Conservation (phyloP, 768 basidiomycete species). For the Trametes cubensis region DNA sequence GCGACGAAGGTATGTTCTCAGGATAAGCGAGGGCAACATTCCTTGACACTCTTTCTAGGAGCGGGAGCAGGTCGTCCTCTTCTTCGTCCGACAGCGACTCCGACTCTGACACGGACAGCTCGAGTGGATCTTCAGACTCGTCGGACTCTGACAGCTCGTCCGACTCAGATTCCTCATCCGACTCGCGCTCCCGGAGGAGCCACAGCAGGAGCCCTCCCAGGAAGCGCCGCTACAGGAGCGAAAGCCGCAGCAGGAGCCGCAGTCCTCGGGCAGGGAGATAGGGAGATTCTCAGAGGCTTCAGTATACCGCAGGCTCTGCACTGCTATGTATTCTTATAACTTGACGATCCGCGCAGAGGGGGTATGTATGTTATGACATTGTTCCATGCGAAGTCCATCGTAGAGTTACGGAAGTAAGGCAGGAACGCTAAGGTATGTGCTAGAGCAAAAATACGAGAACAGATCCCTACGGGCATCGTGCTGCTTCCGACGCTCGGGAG, state of each 20-base stretch:
- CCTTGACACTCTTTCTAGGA: neutral
- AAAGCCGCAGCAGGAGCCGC: constrained; percentile 22
- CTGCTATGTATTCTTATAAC: neutral
- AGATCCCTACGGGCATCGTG: constrained; percentile 14
- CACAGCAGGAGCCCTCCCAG: constrained; percentile 17
- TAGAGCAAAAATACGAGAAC: neutral
- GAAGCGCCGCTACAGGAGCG: constrained; percentile 27
- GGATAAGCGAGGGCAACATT: neutral
- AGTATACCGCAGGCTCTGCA: neutral
- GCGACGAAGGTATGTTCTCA: constrained; percentile 36
- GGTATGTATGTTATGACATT: constrained; percentile 20
- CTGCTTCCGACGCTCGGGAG: constrained; percentile 58
- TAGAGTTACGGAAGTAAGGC: neutral
- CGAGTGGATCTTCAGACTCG: constrained; percentile 35
- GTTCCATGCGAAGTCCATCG: constrained; percentile 8
- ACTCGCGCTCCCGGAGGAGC: constrained; percentile 42
- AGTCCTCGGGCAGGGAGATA: constrained; percentile 21
- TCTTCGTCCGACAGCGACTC: constrained; percentile 25
- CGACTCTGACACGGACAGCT: constrained; percentile 25
- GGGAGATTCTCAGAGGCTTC: neutral
- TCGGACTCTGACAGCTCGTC: constrained; percentile 42
- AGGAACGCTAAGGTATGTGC: neutral
- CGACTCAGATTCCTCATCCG: constrained; percentile 44
- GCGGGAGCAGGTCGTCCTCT: constrained; percentile 19
- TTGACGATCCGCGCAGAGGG: neutral